Evolutionary conservation across 208 protist species (phyloP).

Genomic region (Crithidia expoeki): DNA sequence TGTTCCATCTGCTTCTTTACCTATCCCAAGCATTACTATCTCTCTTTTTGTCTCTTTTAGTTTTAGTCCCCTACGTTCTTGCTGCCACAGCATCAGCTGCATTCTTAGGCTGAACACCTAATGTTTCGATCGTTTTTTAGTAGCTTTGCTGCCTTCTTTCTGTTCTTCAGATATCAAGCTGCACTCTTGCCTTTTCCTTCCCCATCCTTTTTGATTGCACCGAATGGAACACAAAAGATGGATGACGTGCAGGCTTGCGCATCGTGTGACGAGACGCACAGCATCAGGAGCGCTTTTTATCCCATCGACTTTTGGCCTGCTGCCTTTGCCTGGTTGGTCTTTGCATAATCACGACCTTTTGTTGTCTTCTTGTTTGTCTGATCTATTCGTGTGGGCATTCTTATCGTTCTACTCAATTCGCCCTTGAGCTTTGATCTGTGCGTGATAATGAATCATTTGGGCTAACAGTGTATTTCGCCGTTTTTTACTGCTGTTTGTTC

Average conservation of each 20-base stretch:
- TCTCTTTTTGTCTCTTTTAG: neutral
- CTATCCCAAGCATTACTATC: neutral
- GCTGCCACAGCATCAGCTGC: too few relatives aligned
- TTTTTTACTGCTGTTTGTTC: neutral
- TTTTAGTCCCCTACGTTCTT: too few relatives aligned
- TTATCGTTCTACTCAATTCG: neutral
- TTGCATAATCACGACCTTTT: too few relatives aligned
- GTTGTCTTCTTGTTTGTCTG: too few relatives aligned
- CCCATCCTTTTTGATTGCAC: neutral
- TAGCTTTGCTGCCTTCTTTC: neutral
- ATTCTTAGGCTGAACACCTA: too few relatives aligned
- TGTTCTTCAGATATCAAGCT: neutral
- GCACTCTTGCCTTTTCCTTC: slow-evolving; percentile 8
- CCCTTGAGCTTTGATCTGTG: neutral
- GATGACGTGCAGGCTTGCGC: too few relatives aligned
- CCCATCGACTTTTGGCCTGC: neutral
- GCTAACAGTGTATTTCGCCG: neutral
- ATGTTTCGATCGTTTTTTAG: too few relatives aligned
- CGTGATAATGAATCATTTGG: neutral
- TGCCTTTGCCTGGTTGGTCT: too few relatives aligned
- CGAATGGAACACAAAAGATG: too few relatives aligned
- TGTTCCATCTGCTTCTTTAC: neutral
- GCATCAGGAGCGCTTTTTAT: neutral
- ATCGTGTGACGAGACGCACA: too few relatives aligned
- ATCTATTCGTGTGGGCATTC: too few relatives aligned